Conservation (phyloP, 805 yeast genomes). For the Zygoascus flipseniorum region DNA sequence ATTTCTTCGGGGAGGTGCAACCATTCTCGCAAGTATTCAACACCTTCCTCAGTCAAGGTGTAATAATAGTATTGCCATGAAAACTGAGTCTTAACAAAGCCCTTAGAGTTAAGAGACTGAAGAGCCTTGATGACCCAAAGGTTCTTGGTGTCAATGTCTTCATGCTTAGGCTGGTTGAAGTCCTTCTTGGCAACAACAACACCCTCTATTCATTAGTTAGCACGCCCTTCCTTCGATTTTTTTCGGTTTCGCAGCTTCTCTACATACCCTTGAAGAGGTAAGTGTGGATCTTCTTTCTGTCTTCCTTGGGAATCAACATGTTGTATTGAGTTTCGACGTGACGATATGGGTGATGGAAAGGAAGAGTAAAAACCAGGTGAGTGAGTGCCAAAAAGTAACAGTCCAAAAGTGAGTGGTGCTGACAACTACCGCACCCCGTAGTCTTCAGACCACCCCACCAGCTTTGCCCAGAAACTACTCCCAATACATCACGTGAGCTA, state of each 20-base stretch:
- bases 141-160: conserved; percentile 97
- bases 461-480: no score
- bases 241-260: neutral
- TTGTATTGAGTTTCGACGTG: conserved; percentile 25
- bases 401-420: conserved; percentile 3
- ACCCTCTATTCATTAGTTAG: conserved; percentile 61
- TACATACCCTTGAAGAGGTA: conserved; percentile 79
- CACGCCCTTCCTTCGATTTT: neutral
- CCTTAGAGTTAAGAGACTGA: conserved; percentile 97
- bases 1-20: conserved; percentile 97
- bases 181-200: conserved; percentile 99
- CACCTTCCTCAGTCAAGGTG: conserved; percentile 99
- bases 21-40: conserved; percentile 95
- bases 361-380: neutral
- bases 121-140: conserved; percentile 96
- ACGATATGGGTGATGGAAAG: neutral
- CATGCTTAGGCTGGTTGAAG: conserved; percentile 95
- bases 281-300: conserved; percentile 98
- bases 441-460: neutral
- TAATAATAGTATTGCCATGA: conserved; percentile 99
- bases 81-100: conserved; percentile 99
- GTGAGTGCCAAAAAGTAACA: conserved; percentile 3
- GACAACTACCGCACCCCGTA: neutral
- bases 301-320: conserved; percentile 99
- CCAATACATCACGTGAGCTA: no score